phyloP scores from a whole-genome alignment of 352 stramenopile genomes.

The Blastocystis sp. region DNA sequence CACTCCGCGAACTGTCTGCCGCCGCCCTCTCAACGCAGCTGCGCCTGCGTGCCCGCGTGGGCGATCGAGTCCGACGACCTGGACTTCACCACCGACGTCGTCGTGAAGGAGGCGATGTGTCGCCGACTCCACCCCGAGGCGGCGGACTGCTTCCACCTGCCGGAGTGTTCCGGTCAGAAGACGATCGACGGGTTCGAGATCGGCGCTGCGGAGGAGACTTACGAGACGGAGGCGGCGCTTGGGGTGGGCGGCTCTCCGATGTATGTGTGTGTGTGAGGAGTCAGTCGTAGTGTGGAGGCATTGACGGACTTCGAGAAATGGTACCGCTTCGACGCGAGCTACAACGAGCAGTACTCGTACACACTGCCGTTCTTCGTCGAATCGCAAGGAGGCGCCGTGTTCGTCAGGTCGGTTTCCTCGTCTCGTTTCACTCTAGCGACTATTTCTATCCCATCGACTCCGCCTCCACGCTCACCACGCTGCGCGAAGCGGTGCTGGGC shows the following conservation, averaged over 20 bases:
- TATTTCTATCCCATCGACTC: conserved; percentile 22
- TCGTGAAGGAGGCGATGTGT: background rate
- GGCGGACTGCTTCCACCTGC: background rate
- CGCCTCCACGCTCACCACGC: background rate
- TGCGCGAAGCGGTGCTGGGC: conserved; percentile 6
- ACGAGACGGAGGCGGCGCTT: background rate
- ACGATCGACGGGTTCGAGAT: background rate
- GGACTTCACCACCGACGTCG: background rate
- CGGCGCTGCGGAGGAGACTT: background rate
- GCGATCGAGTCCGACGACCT: background rate
- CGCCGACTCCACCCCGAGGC: background rate
- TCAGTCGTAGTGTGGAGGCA: background rate
- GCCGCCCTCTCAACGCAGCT: background rate
- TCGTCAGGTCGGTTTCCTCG: background rate
- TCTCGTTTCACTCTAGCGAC: background rate
- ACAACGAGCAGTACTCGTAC: background rate
- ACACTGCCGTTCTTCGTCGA: background rate
- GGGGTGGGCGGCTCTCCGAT: background rate
- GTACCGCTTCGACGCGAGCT: background rate
- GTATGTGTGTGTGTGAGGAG: background rate
- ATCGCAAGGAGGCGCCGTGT: background rate
- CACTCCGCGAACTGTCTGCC: background rate
- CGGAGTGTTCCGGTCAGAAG: background rate
- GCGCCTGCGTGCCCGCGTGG: background rate
- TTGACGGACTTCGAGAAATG: background rate